Base-by-base conservation (phyloP, 352 stramenopile species). In the Phytopythium litorale region DNA sequence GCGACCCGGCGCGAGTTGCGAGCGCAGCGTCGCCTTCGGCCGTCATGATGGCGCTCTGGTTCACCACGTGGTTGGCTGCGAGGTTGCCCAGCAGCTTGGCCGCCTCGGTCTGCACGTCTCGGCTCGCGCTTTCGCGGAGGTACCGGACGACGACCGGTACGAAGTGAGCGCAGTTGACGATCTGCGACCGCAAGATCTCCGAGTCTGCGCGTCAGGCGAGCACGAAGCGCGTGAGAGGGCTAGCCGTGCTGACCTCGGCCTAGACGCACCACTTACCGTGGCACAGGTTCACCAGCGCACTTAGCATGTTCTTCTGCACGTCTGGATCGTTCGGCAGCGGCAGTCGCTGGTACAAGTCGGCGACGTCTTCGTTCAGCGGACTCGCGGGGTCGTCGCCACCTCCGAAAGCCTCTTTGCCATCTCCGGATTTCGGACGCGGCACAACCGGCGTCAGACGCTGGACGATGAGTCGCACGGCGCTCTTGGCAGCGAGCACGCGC, bases 31-130 rank as follows among this genome's bases (percentile, higher is more conserved):
- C 76, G 5, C 78, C 84, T 60, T 90, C 79, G 12, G 66, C 72
- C 7, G 80, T 82, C 63, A 92, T 76, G 40, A 89, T 66, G 9
- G 72, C 75, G 37, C 72, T 88, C 58, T 92, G 84, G 51, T 92
- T 92, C 0, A 90, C 76, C 8, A 87, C 65, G 52, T 90, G 79
- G 50, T 88, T 87, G 60, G 63, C 86, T 9, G 79, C 78, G 15
- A 91, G 63, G 38, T 92, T 92, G 4, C 79, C 76, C 4, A 92
- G 65, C 18, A 89, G 70, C 35, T 89, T 89, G 7, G 81, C 76
- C 9, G 81, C 81, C 33, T 89, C 81, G 0, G 71, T 60, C 50
- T 81, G 73, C 0, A 92, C 79, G 8, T 16, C 33, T 1, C 73
- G 38, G 32, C 66, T 71, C 9, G 32, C 9, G 23, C 70, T 75